Conservation (phyloP, 768 basidiomycete species). For the Termitomyces sp. region DNA sequence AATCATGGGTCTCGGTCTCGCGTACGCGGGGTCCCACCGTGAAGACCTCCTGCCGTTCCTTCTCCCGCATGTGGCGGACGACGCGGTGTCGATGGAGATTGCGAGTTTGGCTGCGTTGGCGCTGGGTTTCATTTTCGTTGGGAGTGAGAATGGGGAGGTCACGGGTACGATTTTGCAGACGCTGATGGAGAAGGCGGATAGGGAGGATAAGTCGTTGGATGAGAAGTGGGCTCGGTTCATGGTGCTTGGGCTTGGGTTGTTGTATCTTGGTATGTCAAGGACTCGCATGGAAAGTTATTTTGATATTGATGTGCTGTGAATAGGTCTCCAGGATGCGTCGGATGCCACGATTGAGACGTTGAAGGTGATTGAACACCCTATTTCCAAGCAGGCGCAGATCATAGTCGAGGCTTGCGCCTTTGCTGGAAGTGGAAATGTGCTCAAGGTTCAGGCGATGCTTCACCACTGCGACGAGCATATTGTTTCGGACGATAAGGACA, state of each 20-base stretch:
- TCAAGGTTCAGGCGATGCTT: constrained; percentile 89
- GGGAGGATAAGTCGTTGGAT: constrained; percentile 68
- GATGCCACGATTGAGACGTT: constrained; percentile 93
- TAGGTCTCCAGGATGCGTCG: constrained; percentile 88
- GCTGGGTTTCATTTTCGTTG: constrained; percentile 93
- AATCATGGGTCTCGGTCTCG: constrained; percentile 90
- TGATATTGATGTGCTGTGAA: background rate
- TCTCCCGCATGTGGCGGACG: constrained; percentile 82
- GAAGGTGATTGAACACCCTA: constrained; percentile 90
- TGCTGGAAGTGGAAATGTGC: constrained; percentile 92
- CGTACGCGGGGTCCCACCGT: constrained; percentile 91
- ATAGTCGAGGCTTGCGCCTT: constrained; percentile 93
- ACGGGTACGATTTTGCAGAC: constrained; percentile 87
- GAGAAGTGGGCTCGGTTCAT: constrained; percentile 96
- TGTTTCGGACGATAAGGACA: constrained; percentile 56
- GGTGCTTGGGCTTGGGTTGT: constrained; percentile 82
- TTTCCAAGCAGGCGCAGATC: constrained; percentile 88
- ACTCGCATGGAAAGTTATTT: too few relatives aligned
- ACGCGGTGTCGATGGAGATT: constrained; percentile 84
- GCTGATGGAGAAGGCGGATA: constrained; percentile 74
- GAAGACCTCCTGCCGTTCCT: constrained; percentile 78
- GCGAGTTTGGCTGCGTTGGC: constrained; percentile 82
- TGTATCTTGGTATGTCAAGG: constrained; percentile 77
- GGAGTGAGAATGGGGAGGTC: constrained; percentile 92
- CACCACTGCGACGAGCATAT: constrained; percentile 94